Evolutionary conservation across 257 asterid genomes (phyloP).

Genomic region (Forsythia suspensa): DNA sequence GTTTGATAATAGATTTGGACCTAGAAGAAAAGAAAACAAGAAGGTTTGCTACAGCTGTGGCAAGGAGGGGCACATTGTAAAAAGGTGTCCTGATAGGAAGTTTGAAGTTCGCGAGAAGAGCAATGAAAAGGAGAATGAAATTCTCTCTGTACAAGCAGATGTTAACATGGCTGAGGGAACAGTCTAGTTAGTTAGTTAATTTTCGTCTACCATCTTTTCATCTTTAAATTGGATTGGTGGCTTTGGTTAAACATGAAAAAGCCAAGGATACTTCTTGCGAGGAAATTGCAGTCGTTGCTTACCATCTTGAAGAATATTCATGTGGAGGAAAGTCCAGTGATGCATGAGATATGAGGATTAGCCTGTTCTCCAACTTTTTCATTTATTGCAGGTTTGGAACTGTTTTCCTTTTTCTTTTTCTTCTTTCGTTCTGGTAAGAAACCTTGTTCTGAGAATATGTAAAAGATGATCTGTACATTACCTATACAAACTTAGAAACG

Average conservation of each 20-base stretch:
- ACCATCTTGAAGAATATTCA: neutral
- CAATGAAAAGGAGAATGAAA: slow-evolving; percentile 27
- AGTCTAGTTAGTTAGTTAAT: slow-evolving; percentile 10
- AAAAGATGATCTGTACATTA: neutral
- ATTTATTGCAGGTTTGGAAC: neutral
- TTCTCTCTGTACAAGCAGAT: slow-evolving; percentile 12
- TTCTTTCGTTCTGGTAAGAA: neutral
- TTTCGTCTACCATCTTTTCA: neutral
- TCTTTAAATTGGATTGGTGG: neutral
- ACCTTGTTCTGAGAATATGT: neutral
- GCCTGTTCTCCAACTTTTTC: neutral
- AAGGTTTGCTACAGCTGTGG: slow-evolving; percentile 49
- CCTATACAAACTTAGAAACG: neutral
- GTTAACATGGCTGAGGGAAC: slow-evolving; percentile 20
- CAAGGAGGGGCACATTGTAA: slow-evolving; percentile 52
- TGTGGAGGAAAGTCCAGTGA: neutral
- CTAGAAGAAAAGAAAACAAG: slow-evolving; percentile 31
- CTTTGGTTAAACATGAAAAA: neutral
- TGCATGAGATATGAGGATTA: neutral
- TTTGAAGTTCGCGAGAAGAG: slow-evolving; percentile 25
- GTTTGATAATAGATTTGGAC: slow-evolving; percentile 24
- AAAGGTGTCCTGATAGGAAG: slow-evolving; percentile 37
- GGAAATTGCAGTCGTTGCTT: neutral
- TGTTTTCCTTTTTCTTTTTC: neutral
- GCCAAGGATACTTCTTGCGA: neutral